Evolutionary conservation across 768 basidiomycete genomes (phyloP), one percentile per base, ranked within the genome.

Genomic region (Mycena epipterygia): DNA sequence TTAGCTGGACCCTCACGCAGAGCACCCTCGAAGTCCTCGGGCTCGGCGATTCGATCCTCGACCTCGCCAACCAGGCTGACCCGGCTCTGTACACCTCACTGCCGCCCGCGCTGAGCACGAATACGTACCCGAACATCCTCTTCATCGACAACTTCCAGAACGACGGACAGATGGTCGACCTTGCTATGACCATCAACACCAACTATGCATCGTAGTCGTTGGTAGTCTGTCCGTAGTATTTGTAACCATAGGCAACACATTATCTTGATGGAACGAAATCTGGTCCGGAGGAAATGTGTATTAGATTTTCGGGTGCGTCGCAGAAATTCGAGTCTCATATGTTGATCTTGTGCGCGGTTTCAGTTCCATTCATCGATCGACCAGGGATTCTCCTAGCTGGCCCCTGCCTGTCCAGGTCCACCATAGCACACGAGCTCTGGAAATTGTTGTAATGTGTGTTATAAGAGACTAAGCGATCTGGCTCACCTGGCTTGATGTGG

Each of bases 101-200:
- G 63, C 52, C 63, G 17, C 63, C 63, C 29, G 33, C 30, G 52
- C 51, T 64, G 29, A 64, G 63, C 52, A 27, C 63, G 27, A 64
- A 16, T 23, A 53, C 63, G 12, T 64, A 64, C 52, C 63, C 63
- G 51, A 64, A 64, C 52, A 64, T 64, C n/a, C 39, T 64, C 21
- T 64, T n/a, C 52, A 44, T 64, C 51, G 63, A 64, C 42, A 64
- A 64, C 41, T 64, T 64, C 63, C 63, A 55, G 63, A 64, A 64
- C 32, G 63, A 64, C 30, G 63, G 63, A 6, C 42, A 64, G 63
- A 23, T 44, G 6, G 63, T 64, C 9, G 39, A 33, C 41, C 52
- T 64, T 52, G 63, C 51, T 9, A 64, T 64, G 63, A 55, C 37
- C 9, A 64, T 64, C 1, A 64, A 64, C 51, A 55, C 63, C 21